Percentiles rank a stretch among this genome's conserved stretches.
Evolutionary conservation across 2,329 filamentous ascomycete species (phyloP).

Genomic region (Lachnellula subtilissima): DNA sequence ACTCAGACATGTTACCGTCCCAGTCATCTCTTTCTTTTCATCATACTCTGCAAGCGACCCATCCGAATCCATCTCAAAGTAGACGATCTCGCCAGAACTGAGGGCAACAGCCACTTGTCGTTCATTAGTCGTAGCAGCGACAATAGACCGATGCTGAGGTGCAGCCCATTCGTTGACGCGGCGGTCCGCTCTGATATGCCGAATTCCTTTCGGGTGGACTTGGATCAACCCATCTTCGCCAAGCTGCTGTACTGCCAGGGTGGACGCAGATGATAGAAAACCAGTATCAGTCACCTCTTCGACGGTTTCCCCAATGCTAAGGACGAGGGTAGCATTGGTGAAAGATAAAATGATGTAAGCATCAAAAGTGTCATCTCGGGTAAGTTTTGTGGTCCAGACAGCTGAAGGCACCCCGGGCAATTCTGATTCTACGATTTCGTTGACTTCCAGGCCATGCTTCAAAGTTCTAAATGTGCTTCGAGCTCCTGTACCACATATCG

Average conservation of each 20-base stretch:
- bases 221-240: slow-evolving; percentile 91
- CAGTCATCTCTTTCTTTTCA: slow-evolving; percentile 91
- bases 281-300: slow-evolving; percentile 93
- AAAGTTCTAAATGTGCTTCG: slow-evolving; percentile 86
- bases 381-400: slow-evolving; percentile 93
- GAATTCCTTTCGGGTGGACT: slow-evolving; percentile 92
- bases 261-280: slow-evolving; percentile 83
- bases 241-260: slow-evolving; percentile 87
- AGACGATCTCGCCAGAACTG: slow-evolving; percentile 94
- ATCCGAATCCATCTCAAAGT: slow-evolving; percentile 95
- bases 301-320: slow-evolving; percentile 95
- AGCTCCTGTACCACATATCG: slow-evolving; percentile 82
- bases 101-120: slow-evolving; percentile 89
- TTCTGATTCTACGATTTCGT: slow-evolving; percentile 92
- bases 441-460: slow-evolving; percentile 88
- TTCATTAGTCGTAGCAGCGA: slow-evolving; percentile 89
- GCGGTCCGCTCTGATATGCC: slow-evolving; percentile 74
- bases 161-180: slow-evolving; percentile 89
- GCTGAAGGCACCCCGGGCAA: slow-evolving; percentile 82
- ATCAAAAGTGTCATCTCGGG: slow-evolving; percentile 76
- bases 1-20: slow-evolving; percentile 91
- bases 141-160: slow-evolving; percentile 90
- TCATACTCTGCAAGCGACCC: slow-evolving; percentile 90
- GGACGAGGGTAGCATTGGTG: slow-evolving; percentile 79
- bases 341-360: slow-evolving; percentile 95